Conservation (phyloP, 2,329 filamentous ascomycete genomes). For the Penicillium sp. region DNA sequence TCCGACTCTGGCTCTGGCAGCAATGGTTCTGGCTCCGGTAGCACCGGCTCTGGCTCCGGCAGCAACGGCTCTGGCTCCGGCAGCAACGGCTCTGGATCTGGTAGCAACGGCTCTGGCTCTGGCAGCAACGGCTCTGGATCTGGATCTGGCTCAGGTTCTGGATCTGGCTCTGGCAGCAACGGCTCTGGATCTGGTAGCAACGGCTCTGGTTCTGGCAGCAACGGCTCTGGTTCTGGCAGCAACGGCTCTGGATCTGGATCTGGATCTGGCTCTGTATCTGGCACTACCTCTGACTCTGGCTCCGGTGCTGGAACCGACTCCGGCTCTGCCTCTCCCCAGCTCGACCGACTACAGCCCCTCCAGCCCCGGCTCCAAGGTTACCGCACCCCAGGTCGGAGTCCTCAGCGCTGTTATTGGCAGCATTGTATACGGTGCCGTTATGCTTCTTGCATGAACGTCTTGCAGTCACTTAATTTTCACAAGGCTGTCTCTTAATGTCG, state of each 20-base stretch:
- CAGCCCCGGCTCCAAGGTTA: slow-evolving; percentile 31
- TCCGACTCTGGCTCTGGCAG: too few relatives aligned
- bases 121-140: background rate
- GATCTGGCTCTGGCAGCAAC: slow-evolving; percentile 1
- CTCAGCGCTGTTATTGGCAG: slow-evolving; percentile 6
- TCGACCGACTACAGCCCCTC: slow-evolving; percentile 20
- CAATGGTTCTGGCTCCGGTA: too few relatives aligned
- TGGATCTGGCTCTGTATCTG: background rate
- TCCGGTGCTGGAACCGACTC: background rate
- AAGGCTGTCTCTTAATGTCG: slow-evolving; percentile 10
- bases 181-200: slow-evolving; percentile 5
- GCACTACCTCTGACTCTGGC: background rate
- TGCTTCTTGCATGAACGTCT: slow-evolving; percentile 30
- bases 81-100: too few relatives aligned
- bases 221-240: background rate
- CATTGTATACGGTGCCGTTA: slow-evolving; percentile 18
- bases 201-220: slow-evolving; percentile 11
- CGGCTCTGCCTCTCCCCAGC: slow-evolving; percentile 14
- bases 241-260: background rate
- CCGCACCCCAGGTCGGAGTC: slow-evolving; percentile 20
- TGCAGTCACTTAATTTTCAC: slow-evolving; percentile 2
- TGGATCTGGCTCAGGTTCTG: background rate
- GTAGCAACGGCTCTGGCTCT: too few relatives aligned
- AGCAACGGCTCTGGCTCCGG: too few relatives aligned
- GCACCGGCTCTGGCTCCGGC: too few relatives aligned